Evolutionary conservation across 2,329 filamentous ascomycete species (phyloP), one percentile per base, ranked within the genome.

Genomic region (Nothophaeocryptopus gaeumannii): DNA sequence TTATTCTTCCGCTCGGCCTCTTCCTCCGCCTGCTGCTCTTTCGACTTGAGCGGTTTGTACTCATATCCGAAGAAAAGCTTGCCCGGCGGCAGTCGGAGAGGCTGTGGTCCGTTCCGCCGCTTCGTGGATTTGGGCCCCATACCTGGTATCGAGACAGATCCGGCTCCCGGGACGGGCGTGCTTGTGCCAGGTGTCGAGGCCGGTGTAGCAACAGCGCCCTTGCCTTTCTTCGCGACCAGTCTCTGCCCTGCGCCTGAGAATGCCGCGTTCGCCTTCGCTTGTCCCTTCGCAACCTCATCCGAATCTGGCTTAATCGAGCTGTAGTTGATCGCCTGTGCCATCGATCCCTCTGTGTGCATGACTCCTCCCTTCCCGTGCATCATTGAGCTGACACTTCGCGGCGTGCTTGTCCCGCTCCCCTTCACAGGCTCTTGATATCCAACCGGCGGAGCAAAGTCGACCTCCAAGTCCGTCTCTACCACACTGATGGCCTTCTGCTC

Each of bases 281-380:
- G 81, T 33, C 82, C 83, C 8, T 77, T 76, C 5, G 81, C 81
- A 11, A 82, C 84, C 11, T 83, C 78, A 2, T 78, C 81, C 5
- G 88, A 80, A 3, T 84, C 84, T 1, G 93, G 91, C 0, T 90
- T 89, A 59, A 99, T 95, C 30, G 90, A 82, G 45, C 83, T 81
- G 71, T 97, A 99, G 75, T 96, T 96, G 76, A 99, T 97, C n/a
- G 89, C 83, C 63, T 96, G 89, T 0, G 93, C 91, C 93, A 99
- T 99, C 53, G 85, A 91, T 9, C 93, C 93, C 62, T 95, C 88
- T 54, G 78, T 83, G 69, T 95, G 90, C 16, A 96, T 70, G 12
- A 86, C 73, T 4, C 91, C 89, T 26, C 89, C 87, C 57, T 74
- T 72, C 1, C 81, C 75, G 7, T 86, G 85, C 52, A 67, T 66